Evolutionary conservation across 352 stramenopile genomes (phyloP).

Genomic region (Pythium rishiriense): DNA sequence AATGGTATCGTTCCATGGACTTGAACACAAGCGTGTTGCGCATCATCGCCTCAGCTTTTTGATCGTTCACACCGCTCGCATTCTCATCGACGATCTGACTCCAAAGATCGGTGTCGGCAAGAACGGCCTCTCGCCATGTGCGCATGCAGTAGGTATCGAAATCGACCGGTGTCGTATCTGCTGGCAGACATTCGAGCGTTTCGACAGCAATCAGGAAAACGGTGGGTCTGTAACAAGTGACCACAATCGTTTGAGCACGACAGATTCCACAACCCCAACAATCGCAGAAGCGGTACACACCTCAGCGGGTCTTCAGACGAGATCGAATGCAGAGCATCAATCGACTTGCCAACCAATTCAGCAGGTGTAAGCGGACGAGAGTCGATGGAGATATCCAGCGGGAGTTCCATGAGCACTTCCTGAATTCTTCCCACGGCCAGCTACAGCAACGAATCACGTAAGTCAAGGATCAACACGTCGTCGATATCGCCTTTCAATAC

Average conservation of each 20-base stretch:
- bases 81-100: slow-evolving; percentile 50
- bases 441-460: slow-evolving; percentile 29
- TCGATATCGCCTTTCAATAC: neutral
- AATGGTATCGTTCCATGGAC: slow-evolving; percentile 54
- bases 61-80: slow-evolving; percentile 56
- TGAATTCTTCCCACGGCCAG: slow-evolving; percentile 58
- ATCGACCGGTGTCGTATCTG: slow-evolving; percentile 32
- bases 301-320: slow-evolving; percentile 54
- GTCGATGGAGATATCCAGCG: slow-evolving; percentile 41
- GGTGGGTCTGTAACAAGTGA: slow-evolving; percentile 39
- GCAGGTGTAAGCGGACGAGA: slow-evolving; percentile 41
- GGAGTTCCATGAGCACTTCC: slow-evolving; percentile 60
- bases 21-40: slow-evolving; percentile 69
- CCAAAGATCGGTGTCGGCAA: slow-evolving; percentile 64
- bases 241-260: neutral
- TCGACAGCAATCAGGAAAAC: slow-evolving; percentile 74
- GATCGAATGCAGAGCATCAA: slow-evolving; percentile 44
- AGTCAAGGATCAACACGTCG: neutral
- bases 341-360: slow-evolving; percentile 48
- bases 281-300: slow-evolving; percentile 28
- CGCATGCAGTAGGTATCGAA: slow-evolving; percentile 46
- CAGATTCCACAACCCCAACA: neutral
- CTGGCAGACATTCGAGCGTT: slow-evolving; percentile 56
- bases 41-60: slow-evolving; percentile 65
- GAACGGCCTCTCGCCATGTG: slow-evolving; percentile 62